phyloP scores from a whole-genome alignment of 2,329 filamentous ascomycete species.

The Arthrobotrys iridis region DNA sequence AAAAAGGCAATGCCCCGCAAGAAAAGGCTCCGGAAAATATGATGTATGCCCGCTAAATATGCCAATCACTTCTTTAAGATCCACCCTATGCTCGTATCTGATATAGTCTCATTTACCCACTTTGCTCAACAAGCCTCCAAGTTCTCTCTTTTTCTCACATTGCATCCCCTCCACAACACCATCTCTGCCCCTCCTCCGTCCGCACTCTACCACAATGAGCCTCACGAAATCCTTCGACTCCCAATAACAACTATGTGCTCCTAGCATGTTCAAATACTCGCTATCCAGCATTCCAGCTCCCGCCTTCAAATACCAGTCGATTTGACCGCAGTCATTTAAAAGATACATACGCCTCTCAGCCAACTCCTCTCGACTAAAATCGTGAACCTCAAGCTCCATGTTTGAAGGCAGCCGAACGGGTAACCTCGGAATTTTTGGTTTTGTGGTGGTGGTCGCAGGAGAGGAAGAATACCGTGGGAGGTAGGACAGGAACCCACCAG shows the following conservation, averaged over 20 bases:
- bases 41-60: conserved; percentile 9
- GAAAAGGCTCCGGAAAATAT: not conserved
- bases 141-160: conserved; percentile 46
- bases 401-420: conserved; percentile 68
- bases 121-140: conserved; percentile 42
- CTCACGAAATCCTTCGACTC: conserved; percentile 84
- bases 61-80: not conserved
- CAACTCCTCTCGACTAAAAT: conserved; percentile 90
- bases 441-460: conserved; percentile 58
- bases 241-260: conserved; percentile 96
- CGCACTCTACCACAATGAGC: conserved; percentile 87
- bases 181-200: conserved; percentile 60
- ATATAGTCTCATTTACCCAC: conserved; percentile 16
- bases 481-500: conserved; percentile 69
- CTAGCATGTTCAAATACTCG: conserved; percentile 96
- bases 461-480: conserved; percentile 57
- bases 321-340: conserved; percentile 95
- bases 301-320: conserved; percentile 87
- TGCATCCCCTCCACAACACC: conserved; percentile 49
- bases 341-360: conserved; percentile 87
- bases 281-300: conserved; percentile 89
- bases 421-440: conserved; percentile 25
- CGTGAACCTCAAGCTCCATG: conserved; percentile 93
- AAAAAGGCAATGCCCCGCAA: not conserved
- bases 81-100: not conserved